Evolutionary conservation across 2,329 filamentous ascomycete species (phyloP), one percentile per base, ranked within the genome.

Genomic region (Beauveria bassiana): DNA sequence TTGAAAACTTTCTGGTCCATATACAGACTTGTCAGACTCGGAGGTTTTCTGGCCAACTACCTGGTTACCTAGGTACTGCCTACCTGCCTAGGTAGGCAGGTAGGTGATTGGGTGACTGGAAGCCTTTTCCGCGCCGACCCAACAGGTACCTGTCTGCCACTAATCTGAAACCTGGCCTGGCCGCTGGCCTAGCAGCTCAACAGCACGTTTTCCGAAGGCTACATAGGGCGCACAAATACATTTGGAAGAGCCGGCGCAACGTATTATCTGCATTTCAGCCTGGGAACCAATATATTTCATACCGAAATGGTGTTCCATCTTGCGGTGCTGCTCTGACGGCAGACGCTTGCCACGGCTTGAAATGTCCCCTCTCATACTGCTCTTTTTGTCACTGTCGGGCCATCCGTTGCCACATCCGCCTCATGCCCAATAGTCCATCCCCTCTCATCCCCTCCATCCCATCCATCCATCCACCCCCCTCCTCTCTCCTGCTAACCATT

Each of bases 391-490:
- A 16, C 24, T 10, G 47, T 59, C 46, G 47, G 57, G 22, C 57
- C 47, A 53, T 52, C 57, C 47, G 45, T 49, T 59, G 26, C 57
- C 57, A 52, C 57, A 59, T 46, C 57, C 57, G 38, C 57, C 31
- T 52, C 57, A 51, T 52, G 26, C 57, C 57, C 31, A 46, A 58
- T 42, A 51, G 52, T 58, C 54, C 54, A 57, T 62, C 54, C 61
- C 43, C 54, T 59, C 45, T 59, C 45, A 28, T 43, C 31, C 60
- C 52, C 49, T 45, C 58, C 58, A 34, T 56, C 53, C 24, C 24
- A 18, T 38, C 54, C 49, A 38, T 59, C 61, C 55, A 46, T 53
- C 55, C 55, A 59, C 61, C 38, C 61, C 51, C 55, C 61, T 54
- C 49, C 42, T 24, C 51, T 47, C 14, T 20, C 8, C 20, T 26